phyloP scores from a whole-genome alignment of 2,329 filamentous ascomycete species.

The Sclerotinia borealis region DNA sequence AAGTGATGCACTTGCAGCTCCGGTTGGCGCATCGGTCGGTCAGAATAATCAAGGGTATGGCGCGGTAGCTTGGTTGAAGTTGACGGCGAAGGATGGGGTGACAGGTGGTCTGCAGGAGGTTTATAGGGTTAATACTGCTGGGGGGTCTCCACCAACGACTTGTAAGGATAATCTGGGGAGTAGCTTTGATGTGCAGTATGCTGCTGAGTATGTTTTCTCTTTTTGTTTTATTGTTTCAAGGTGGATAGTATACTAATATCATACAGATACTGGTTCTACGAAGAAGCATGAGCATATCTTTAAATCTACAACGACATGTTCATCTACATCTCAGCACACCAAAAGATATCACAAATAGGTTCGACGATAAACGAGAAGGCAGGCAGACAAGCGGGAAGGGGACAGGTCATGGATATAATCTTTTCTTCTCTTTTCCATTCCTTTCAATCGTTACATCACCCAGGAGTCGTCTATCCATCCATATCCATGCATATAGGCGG shows the following conservation, averaged over 20 bases:
- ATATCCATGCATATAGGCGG: conserved; percentile 6
- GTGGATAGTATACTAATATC: conserved; percentile 9
- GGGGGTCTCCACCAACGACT: conserved; percentile 67
- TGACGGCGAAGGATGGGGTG: conserved; percentile 50
- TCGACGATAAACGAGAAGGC: background rate
- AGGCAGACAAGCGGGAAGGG: background rate
- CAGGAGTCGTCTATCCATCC: background rate
- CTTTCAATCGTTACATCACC: conserved; percentile 1
- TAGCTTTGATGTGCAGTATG: conserved; percentile 70
- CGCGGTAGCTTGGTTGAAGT: conserved; percentile 76
- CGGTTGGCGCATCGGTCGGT: conserved; percentile 53
- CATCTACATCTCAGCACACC: background rate
- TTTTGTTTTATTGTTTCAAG: background rate
- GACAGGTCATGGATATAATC: background rate
- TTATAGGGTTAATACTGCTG: conserved; percentile 79
- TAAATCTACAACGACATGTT: no score
- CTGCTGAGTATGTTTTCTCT: conserved; percentile 66
- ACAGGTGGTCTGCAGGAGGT: conserved; percentile 65
- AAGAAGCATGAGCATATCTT: conserved; percentile 10
- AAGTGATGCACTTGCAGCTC: conserved; percentile 55
- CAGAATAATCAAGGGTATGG: conserved; percentile 51
- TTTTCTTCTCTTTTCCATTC: background rate
- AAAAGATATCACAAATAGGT: background rate
- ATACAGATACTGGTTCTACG: conserved; percentile 31
- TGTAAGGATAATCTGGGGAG: conserved; percentile 57